Base-by-base conservation (phyloP, 306 rosid genomes). In the Quercus cerris region DNA sequence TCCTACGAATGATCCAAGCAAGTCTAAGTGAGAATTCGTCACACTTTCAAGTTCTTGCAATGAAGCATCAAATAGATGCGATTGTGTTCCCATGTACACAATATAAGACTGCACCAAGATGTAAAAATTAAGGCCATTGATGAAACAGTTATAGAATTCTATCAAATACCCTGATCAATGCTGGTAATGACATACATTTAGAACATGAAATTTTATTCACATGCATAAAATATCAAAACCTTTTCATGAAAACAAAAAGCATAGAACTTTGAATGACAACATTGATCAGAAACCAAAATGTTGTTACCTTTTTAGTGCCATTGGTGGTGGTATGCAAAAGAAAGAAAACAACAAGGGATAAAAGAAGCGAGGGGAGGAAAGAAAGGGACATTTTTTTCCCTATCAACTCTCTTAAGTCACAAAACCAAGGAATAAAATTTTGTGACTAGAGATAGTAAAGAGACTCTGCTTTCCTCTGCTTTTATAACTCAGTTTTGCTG, bases 1-100 rank as follows among this genome's bases (percentile, higher is more conserved):
- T 88, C 92, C 97, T 72, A 82, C 2, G 10, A 22, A 81, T 4
- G 92, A 75, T 62, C 80, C 92, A 30, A 94, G 86, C 57, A 94
- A 25, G 69, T 84, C 67, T 57, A 86, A 83, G 56, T 94, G 93
- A 5, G 85, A 85, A 8, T 83, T 68, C 0, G 88, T 83, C 4
- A 76, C 83, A 10, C 72, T 67, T 12, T 91, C 62, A 35, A 71
- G 11, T 27, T 90, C 92, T 15, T 0, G 17, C 0, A 17, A 5
- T 0, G 86, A 27, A 15, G 88, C 86, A n/a, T 80, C 83, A 35
- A 57, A 17, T 8, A 84, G 85, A 57, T 78, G 64, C 5, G 91
- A 73, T 20, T 81, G 89, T 14, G 86, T 58, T 86, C 98, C 97
- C 56, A 94, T 74, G 77, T 90, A 91, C n/a, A 91, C 95, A 62